Evolutionary conservation across 2,329 filamentous ascomycete genomes (phyloP).

Genomic region (Curvularia verruculosa): DNA sequence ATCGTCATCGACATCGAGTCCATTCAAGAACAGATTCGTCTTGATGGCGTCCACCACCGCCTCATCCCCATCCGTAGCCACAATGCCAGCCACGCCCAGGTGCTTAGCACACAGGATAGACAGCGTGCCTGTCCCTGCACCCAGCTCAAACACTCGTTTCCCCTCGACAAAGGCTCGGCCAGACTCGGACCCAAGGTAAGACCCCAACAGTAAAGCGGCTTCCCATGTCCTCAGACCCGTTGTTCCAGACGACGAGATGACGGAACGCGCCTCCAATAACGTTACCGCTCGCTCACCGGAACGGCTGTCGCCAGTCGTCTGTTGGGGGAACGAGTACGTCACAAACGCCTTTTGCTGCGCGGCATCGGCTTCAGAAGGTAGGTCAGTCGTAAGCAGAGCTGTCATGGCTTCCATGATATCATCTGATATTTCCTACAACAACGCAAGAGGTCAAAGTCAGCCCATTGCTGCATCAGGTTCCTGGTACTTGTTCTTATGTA

Average conservation of each 20-base stretch:
- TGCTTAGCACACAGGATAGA: constrained; percentile 75
- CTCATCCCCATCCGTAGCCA: constrained; percentile 76
- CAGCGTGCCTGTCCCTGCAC: constrained; percentile 77
- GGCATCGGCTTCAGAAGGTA: constrained; percentile 68
- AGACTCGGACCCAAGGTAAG: constrained; percentile 62
- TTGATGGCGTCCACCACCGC: constrained; percentile 71
- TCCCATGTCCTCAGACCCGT: constrained; percentile 84
- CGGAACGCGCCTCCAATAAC: constrained; percentile 70
- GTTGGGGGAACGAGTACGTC: constrained; percentile 63
- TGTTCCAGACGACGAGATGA: constrained; percentile 73
- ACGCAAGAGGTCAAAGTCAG: constrained; percentile 33
- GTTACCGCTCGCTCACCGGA: constrained; percentile 57
- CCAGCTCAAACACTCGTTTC: constrained; percentile 72
- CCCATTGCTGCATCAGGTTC: constrained; percentile 13
- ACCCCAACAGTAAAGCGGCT: constrained; percentile 74
- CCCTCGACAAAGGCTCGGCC: constrained; percentile 57
- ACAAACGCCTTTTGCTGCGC: constrained; percentile 78
- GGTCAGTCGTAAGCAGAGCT: constrained; percentile 65
- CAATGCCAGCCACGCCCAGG: constrained; percentile 64
- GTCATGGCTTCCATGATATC: constrained; percentile 74
- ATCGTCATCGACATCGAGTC: constrained; percentile 58
- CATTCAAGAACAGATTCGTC: constrained; percentile 72
- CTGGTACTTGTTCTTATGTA: constrained; percentile 1
- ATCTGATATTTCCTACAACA: constrained; percentile 77
- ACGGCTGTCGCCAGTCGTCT: constrained; percentile 20